Evolutionary conservation across 257 asterid species (phyloP), one percentile per base, ranked within the genome.

Genomic region (Marsdenia floribunda): DNA sequence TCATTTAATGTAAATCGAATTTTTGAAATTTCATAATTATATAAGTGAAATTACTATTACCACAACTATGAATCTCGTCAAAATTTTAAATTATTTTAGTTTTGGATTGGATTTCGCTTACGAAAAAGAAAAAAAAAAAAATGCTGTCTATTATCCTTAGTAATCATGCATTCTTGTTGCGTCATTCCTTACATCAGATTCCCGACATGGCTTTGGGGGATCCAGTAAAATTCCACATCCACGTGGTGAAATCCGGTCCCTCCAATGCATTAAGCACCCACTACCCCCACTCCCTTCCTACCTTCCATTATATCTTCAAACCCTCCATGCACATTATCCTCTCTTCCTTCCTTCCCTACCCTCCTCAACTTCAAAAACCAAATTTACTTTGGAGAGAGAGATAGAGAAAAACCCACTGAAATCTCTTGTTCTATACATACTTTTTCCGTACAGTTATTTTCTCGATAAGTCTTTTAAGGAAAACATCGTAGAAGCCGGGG

Each of bases 181-280:
- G 75, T 72, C 75, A 72, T 47, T 46, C 40, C 54, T 72, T 55
- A 14, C 75, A 55, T 72, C 75, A 72, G 14, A 24, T 33, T 12
- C 40, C 75, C 75, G 54, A 55, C 67, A 72, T 21, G 22, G 40
- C 68, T 35, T 53, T 52, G 61, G 29, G 52, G 8, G 8, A 72
- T 57, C 65, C 68, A 55, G 53, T 35, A n/a, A 72, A 37, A 22
- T 72, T 11, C n/a, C 12, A 13, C 3, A 2, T 11, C 52, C 38
- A 55, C 55, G 68, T 72, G 75, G 54, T 9, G 22, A 72, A 46
- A 54, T 72, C 55, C 38, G 14, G 24, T 7, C 68, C 54, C 40
- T 72, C 33, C 50, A 40, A 29, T 33, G n/a, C 38, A 21, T 37
- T 54, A 38, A 68, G 16, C 68, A 55, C 22, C 29, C 15, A 8